Base-by-base conservation (phyloP, 2,329 filamentous ascomycete genomes). In the Talaromyces verruculosus region DNA sequence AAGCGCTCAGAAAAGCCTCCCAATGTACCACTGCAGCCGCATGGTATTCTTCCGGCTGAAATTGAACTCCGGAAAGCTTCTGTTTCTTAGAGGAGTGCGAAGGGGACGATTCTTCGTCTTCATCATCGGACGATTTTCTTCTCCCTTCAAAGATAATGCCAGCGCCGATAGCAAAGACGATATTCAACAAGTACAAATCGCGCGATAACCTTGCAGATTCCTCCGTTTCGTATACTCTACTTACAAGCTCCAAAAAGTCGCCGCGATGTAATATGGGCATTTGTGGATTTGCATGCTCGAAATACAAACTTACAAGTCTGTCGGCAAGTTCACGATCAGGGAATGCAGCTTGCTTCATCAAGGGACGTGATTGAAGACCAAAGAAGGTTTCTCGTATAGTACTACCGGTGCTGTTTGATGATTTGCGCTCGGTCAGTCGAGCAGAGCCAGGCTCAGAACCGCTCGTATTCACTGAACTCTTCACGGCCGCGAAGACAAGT, bases 351-450 rank as follows among this genome's bases (percentile, higher is more conserved):
- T 91, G 91, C 68, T 91, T 89, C 74, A 97, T 95, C 17, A 89
- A 92, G 1, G 93, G 92, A 72, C 91, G 93, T 2, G 92, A 96
- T 72, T 97, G 93, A 53, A 98, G 82, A n/a, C 94, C 94, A 74
- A 98, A 98, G 83, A 97, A 97, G 0, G 93, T 96, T 78, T 98
- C 94, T 67, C 93, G 87, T 90, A 97, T 95, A 13, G 91, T 92
- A 19, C 92, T 92, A 43, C 88, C 89, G 45, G 85, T 84, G 41
- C 84, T 82, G 69, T 77, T 84, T 80, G 68, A 84, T 72, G 68
- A 83, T 72, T 68, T 83, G 78, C 75, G 74, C 74, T 87, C 88
- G 69, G 85, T 87, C 3, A 88, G 84, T 63, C 84, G 83, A 61
- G 87, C 81, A 61, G 87, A 85, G 39, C 83, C 85, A 70, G 88